These are phyloP conservation scores for Suhomyces coccinellae DNA, from an alignment of 1,139 yeast species.

Conservation along the genomic window DNA sequence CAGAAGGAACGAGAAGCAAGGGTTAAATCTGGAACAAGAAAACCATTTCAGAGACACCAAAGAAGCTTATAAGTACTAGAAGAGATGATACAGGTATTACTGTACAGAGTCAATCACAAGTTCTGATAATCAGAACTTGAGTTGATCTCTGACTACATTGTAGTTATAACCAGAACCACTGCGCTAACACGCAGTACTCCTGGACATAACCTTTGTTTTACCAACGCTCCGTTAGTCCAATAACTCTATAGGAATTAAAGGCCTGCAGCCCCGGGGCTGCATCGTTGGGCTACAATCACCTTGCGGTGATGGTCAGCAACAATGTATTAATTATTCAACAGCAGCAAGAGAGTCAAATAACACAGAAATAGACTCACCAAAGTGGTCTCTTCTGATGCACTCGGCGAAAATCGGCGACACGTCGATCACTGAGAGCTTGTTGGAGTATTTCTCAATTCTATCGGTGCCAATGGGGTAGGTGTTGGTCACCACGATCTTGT, in stretches of 20 bases:
- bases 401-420: conserved; percentile 95
- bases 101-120: no score
- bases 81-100: no score
- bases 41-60: no score
- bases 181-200: conserved; percentile 4
- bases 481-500: conserved; percentile 89
- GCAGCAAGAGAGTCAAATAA: conserved; percentile 83
- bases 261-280: conserved; percentile 64
- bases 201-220: conserved; percentile 26
- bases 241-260: conserved; percentile 36
- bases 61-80: no score
- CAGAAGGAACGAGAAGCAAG: no score
- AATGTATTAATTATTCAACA: conserved; percentile 37
- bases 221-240: conserved; percentile 72
- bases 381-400: conserved; percentile 97
- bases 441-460: conserved; percentile 54
- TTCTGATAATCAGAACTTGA: no score
- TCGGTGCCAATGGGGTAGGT: conserved; percentile 84
- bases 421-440: conserved; percentile 78
- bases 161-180: not conserved
- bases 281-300: conserved; percentile 33
- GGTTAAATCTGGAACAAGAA: no score
- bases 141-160: not conserved
- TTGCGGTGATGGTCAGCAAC: conserved; percentile 7
- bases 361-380: conserved; percentile 93